Evolutionary conservation across 1,284 basidiomycete genomes (phyloP).

Genomic region (Neolentinus lepideus): DNA sequence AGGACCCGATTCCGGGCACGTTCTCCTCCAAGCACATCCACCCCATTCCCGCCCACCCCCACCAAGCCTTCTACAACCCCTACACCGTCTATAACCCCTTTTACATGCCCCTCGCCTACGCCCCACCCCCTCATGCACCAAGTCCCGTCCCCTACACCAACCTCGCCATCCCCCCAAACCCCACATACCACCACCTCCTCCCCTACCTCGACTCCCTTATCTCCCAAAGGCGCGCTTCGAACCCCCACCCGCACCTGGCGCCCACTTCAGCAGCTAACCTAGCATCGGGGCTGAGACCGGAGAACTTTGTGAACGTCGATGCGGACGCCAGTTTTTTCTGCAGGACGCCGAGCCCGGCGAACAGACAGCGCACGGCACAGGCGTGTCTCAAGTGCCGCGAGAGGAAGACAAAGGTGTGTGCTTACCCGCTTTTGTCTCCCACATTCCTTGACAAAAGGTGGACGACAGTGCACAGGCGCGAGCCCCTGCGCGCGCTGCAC

Average conservation of each 20-base stretch:
- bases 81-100: not conserved
- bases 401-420: not conserved
- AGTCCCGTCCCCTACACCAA: not conserved
- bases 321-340: not conserved
- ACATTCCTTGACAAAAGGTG: no score
- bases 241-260: not conserved
- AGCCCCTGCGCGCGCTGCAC: not conserved
- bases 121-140: not conserved
- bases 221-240: not conserved
- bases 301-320: not conserved
- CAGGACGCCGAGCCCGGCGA: not conserved
- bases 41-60: not conserved
- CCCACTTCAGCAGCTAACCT: not conserved
- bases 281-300: not conserved
- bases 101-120: not conserved
- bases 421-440: not conserved
- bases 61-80: not conserved
- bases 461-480: not conserved
- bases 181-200: conserved; percentile 1
- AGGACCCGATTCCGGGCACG: not conserved
- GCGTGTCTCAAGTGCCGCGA: not conserved
- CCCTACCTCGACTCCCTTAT: conserved; percentile 1
- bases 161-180: not conserved
- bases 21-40: not conserved
- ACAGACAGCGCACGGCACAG: not conserved